Evolutionary conservation across 1,284 basidiomycete genomes (phyloP).

Genomic region (Ceraceosorus guamensis): DNA sequence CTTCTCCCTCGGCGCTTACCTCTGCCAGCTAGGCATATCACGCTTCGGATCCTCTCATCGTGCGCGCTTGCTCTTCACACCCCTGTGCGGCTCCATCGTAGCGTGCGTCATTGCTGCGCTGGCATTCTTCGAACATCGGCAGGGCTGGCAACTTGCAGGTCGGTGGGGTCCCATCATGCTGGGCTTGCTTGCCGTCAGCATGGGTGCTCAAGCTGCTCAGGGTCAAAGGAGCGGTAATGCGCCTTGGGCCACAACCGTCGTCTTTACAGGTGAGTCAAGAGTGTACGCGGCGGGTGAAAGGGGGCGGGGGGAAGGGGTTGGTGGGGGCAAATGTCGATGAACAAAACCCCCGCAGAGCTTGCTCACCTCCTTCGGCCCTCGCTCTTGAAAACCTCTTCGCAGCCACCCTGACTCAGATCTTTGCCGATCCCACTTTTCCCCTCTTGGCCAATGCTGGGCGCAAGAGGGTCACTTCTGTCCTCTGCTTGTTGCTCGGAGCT

Average conservation of each 20-base stretch:
- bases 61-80: not conserved
- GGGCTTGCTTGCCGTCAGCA: not conserved
- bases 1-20: conserved; percentile 3
- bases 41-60: conserved; percentile 1
- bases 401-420: conserved; percentile 3
- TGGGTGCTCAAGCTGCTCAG: conserved; percentile 5
- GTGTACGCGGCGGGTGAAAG: no score
- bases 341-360: no score
- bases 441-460: not conserved
- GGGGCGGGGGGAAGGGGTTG: no score
- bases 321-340: no score
- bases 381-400: not conserved
- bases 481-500: not conserved
- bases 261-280: conserved; percentile 4
- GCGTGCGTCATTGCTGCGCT: no score
- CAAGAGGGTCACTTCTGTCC: not conserved
- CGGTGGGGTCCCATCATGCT: not conserved
- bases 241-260: conserved; percentile 6
- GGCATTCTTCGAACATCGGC: no score
- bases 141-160: no score
- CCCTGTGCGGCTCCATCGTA: not conserved
- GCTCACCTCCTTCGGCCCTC: no score
- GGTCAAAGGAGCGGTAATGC: not conserved
- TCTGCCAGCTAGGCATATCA: not conserved
- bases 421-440: conserved; percentile 5